Conservation (phyloP, 2,329 filamentous ascomycete genomes). For the Cladosporium colombiae region DNA sequence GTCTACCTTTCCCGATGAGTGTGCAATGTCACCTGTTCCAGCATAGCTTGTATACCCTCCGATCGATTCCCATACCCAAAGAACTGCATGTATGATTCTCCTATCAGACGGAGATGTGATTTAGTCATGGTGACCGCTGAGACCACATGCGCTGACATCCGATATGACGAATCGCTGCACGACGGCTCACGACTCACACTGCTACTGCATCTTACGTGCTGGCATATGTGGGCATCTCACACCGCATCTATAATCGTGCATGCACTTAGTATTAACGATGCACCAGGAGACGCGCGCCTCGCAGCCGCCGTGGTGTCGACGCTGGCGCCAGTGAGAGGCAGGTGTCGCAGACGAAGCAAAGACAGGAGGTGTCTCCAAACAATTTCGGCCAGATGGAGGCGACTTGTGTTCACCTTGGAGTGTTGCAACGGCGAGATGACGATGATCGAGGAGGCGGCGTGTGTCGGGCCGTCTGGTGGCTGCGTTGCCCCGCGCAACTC, state of each 20-base stretch:
- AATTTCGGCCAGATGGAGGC: background rate
- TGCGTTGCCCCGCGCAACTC: conserved; percentile 1
- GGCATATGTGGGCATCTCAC: background rate
- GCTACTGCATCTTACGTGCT: background rate
- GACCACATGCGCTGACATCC: background rate
- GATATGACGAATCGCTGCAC: background rate
- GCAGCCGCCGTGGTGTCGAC: background rate
- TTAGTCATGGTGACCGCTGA: background rate
- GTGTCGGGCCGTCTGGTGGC: background rate
- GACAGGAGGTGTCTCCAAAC: background rate
- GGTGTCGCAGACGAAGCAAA: background rate
- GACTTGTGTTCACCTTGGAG: background rate
- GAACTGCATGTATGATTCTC: background rate
- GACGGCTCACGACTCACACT: background rate
- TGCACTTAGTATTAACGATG: background rate
- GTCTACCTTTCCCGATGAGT: no score
- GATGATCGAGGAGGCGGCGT: background rate
- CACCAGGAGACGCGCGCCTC: background rate
- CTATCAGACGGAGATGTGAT: background rate
- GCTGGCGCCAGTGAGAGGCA: background rate
- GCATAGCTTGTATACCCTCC: no score
- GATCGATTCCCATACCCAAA: background rate
- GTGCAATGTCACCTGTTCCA: no score
- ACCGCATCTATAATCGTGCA: background rate
- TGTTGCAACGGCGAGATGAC: conserved; percentile 6